Base-by-base conservation (phyloP, 2,329 filamentous ascomycete species). In the Taxawa tesnikishii region DNA sequence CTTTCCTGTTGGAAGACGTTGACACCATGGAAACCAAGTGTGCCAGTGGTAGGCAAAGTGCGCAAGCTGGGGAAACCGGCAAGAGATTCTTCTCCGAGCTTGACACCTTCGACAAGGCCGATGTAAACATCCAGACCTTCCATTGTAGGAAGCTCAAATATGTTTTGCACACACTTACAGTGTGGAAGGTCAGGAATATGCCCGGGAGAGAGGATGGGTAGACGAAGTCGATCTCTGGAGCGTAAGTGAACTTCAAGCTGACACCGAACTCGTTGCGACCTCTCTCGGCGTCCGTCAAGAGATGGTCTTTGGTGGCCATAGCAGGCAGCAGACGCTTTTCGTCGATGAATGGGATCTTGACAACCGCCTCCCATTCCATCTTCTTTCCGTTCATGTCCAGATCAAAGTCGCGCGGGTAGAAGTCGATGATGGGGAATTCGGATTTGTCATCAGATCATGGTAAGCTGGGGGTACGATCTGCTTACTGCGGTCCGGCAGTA, bases 341-440 rank as follows among this genome's bases (percentile, higher is more conserved):
- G 37, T 98, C 84, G 41, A 98, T 98, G 58, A 98, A 98, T 0
- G 90, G 90, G 49, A 98, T 98, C 58, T 96, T 98, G 42, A 98
- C 85, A 23, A 98, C 88, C 16, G 90, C 90, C 54, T 98, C 90
- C 90, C 90, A 98, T 42, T 98, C 92, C 81, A 94, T 92, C 63
- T 94, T 98, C 65, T 98, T 98, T 38, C 90, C 92, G 47, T 98
- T 96, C 90, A 98, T 96, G 53, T 98, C 92, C 25, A 98, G 68
- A 43, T 92, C 84, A 49, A 98, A 98, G 47, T 98, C 90, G 46
- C 88, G 74, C 3, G 90, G 90, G 49, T 98, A 98, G 54, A 98
- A 98, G 53, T 98, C 90, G 49, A 94, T 81, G 53, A 98, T 98
- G 90, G 85, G 11, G 88, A 96, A 11, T 81, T 73, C 2, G 79